A percentile compares a stretch with the other conserved stretches of the same genome.
Conservation (phyloP, 1,284 basidiomycete species). For the Trichosporon ovoides region DNA sequence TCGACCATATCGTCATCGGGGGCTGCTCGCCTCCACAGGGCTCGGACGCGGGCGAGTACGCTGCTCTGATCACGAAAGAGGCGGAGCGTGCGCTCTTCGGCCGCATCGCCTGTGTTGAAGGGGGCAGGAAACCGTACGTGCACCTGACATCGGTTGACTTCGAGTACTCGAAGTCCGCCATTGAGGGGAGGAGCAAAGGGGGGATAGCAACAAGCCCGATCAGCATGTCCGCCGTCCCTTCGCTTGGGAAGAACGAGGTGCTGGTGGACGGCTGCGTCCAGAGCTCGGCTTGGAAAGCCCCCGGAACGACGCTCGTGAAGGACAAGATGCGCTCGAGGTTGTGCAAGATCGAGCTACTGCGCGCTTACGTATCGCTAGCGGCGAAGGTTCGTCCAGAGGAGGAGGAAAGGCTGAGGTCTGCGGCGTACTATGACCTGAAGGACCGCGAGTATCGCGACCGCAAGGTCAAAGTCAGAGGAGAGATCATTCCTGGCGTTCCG, state of each 20-base stretch:
- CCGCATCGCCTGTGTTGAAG: constrained; percentile 20
- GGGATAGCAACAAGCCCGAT: constrained; percentile 31
- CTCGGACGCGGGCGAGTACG: constrained; percentile 46
- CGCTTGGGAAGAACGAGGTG: constrained; percentile 59
- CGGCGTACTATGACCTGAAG: constrained; percentile 50
- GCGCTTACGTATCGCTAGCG: constrained; percentile 43
- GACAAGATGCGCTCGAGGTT: constrained; percentile 27
- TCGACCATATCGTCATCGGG: constrained; percentile 63
- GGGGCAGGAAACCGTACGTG: constrained; percentile 49
- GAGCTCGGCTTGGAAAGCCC: constrained; percentile 32
- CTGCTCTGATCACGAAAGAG: constrained; percentile 59
- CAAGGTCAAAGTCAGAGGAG: constrained; percentile 52
- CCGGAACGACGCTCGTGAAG: constrained; percentile 24
- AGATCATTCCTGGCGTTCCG: constrained; percentile 22
- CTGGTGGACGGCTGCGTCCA: constrained; percentile 21
- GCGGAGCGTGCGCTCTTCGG: constrained; percentile 54
- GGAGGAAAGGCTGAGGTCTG: not conserved
- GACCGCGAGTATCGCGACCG: constrained; percentile 52
- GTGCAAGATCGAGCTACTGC: constrained; percentile 50
- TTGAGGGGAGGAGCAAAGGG: constrained; percentile 52
- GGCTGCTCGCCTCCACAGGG: constrained; percentile 52
- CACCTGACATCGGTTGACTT: constrained; percentile 52
- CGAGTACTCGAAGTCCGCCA: not conserved
- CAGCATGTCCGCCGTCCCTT: constrained; percentile 18
- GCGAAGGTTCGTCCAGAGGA: not conserved